phyloP scores from a whole-genome alignment of 176 grass and related monocot genomes.

The Cymbopogon citratus region DNA sequence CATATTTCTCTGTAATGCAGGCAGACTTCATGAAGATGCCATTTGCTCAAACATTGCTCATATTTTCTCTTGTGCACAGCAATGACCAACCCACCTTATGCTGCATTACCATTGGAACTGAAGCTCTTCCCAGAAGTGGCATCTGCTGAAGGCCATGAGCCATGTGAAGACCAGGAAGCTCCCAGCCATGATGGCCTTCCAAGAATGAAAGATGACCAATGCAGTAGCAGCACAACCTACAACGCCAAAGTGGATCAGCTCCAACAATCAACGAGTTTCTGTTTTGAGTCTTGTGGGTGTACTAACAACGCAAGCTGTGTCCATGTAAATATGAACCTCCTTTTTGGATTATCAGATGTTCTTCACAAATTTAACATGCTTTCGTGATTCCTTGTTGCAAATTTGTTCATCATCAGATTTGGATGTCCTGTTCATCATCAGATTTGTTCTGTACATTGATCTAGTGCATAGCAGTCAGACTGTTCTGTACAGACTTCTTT shows the following conservation, averaged over 20 bases:
- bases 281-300: slow-evolving; percentile 2
- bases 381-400: no score
- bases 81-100: slow-evolving; percentile 4
- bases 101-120: slow-evolving; percentile 46
- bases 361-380: no score
- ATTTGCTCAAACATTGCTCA: no score
- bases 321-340: slow-evolving; percentile 26
- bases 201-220: slow-evolving; percentile 53
- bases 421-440: no score
- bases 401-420: no score
- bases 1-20: no score
- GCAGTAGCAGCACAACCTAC: slow-evolving; percentile 32
- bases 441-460: no score
- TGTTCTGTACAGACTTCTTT: no score
- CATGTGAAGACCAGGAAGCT: slow-evolving; percentile 20
- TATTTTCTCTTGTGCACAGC: no score
- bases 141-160: background rate
- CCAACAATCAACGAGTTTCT: background rate
- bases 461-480: no score
- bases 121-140: slow-evolving; percentile 56
- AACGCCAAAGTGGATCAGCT: slow-evolving; percentile 29
- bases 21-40: no score
- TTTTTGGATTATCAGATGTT: no score
- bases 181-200: slow-evolving; percentile 28
- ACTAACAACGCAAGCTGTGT: slow-evolving; percentile 5